Evolutionary conservation across 495 filamentous ascomycete genomes (phyloP), one percentile per base, ranked within the genome.

Genomic region (Podospora pseudocomata): DNA sequence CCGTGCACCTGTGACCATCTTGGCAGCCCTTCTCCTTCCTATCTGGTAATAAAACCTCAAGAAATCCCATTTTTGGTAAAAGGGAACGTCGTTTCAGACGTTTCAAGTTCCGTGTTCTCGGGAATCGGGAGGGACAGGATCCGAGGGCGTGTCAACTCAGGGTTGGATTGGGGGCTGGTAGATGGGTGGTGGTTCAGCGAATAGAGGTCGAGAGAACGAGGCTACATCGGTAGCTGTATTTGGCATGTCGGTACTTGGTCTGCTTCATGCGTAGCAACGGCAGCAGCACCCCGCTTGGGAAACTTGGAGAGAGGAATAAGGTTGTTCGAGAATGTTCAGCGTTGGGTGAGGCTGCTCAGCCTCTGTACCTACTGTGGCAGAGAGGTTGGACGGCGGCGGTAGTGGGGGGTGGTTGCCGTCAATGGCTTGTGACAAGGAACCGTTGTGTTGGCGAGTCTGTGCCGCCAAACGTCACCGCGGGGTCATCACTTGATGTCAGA

Each of bases 361-460:
- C 39, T 49, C 39, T 11, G 9, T 49, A 6, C 39, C 0, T 49
- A 6, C 39, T 49, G 15, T 49, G 39, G 39, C 39, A 6, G 39
- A 49, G 39, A 49, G 2, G 23, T 23, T 23, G 23, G 39, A 49
- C 13, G 13, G 13, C 15, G 39, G 9, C 39, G 5, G 39, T 49
- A 49, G 39, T 49, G 39, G 39, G 1, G 39, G 39, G 39, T 13
- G 39, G 39, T 49, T 49, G 39, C 15, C 39, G 39, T 49, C 39
- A 49, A 49, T 49, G 39, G 39, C 39, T 49, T 49, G 39, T 49
- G 55, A 20, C 55, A 58, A 18, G 55, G 55, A 58, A 58, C 55
- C 55, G 55, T 58, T 58, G 55, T 58, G 55, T 58, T 58, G 55
- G 55, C n/a, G 23, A 58, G 55, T 26, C 55, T 58, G 55, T 58